phyloP scores from a whole-genome alignment of 768 basidiomycete species.

The Pleurotus eryngii region DNA sequence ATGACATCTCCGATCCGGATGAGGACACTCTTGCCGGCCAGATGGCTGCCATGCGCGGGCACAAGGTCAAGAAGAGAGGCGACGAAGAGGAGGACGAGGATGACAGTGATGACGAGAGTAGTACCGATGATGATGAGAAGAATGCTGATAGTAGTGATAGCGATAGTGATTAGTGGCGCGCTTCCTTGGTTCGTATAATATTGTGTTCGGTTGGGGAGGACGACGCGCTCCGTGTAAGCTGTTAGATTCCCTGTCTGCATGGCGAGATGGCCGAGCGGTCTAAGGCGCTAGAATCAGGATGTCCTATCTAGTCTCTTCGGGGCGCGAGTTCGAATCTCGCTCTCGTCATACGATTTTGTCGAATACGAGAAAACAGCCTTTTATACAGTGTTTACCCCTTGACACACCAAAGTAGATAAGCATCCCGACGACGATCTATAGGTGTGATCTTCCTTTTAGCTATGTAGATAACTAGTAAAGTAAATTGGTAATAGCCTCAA shows the following conservation, averaged over 20 bases:
- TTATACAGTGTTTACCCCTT: too few relatives aligned
- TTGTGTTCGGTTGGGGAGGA: too few relatives aligned
- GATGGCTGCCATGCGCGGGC: slow-evolving; percentile 95
- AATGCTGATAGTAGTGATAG: slow-evolving; percentile 56
- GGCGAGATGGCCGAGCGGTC: slow-evolving; percentile 75
- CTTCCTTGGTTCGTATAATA: too few relatives aligned
- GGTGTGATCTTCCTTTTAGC: too few relatives aligned
- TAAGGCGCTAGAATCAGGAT: slow-evolving; percentile 47
- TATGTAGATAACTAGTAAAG: too few relatives aligned
- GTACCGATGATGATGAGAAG: slow-evolving; percentile 47
- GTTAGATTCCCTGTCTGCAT: background rate
- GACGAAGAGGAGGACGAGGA: slow-evolving; percentile 35
- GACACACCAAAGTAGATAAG: too few relatives aligned
- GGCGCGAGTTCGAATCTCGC: slow-evolving; percentile 16
- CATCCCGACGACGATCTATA: too few relatives aligned
- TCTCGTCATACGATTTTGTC: slow-evolving; percentile 8
- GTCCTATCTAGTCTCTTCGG: slow-evolving; percentile 14
- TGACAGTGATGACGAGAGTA: slow-evolving; percentile 48
- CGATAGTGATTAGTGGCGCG: slow-evolving; percentile 38
- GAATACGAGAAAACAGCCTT: too few relatives aligned
- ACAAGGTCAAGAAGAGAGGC: slow-evolving; percentile 65
- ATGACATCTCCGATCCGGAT: slow-evolving; percentile 97
- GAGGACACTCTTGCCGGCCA: slow-evolving; percentile 96
- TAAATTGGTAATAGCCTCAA: too few relatives aligned
- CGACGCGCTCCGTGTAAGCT: too few relatives aligned